Base-by-base conservation (phyloP, 2,329 filamentous ascomycete genomes). In the Cadophora sp. region DNA sequence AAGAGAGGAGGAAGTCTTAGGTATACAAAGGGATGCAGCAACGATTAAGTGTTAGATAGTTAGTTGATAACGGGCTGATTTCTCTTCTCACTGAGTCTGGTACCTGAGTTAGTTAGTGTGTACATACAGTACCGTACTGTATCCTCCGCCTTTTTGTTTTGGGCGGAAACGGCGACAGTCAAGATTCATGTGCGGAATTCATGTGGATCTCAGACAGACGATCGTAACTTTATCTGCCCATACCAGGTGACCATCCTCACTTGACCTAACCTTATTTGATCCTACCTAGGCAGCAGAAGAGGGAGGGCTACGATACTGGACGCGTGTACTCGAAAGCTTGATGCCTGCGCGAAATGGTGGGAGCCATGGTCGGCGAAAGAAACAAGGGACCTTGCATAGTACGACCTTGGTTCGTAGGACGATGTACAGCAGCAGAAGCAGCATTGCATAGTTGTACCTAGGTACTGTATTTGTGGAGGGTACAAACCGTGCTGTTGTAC, bases 121-220 rank as follows among this genome's bases (percentile, higher is more conserved):
- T 20, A n/a, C n/a, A n/a, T n/a, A n/a, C n/a, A n/a, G n/a, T n/a
- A 20, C 2, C 16, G 43, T 20, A 20, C 9, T 13, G 43, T 45
- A 20, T 18, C 22, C 27, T 30, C 27, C 27, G 27, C 27, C 6
- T 30, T 51, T 30, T 4, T 51, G 24, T 13, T 30, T 4, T 51
- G 24, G 3, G 22, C 22, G 45, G 30, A 55, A 56, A 14, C 53
- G 53, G 33, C 33, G n/a, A 56, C 43, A 20, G 43, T 14, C n/a
- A 9, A 36, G 5, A 16, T 9, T 27, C 30, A 18, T n/a, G 24
- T 18, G 30, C 33, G 53, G 53, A 56, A 56, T 56, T 24, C 24
- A 14, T 36, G 33, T 56, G 53, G 53, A 56, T 56, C 53, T 56
- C 9, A 56, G 53, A 56, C 53, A 56, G 53, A 20, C 53, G 53